Percentiles rank a stretch among this genome's conserved stretches.
Conservation (phyloP, 768 basidiomycete genomes). For the Tephrocybe sp. region DNA sequence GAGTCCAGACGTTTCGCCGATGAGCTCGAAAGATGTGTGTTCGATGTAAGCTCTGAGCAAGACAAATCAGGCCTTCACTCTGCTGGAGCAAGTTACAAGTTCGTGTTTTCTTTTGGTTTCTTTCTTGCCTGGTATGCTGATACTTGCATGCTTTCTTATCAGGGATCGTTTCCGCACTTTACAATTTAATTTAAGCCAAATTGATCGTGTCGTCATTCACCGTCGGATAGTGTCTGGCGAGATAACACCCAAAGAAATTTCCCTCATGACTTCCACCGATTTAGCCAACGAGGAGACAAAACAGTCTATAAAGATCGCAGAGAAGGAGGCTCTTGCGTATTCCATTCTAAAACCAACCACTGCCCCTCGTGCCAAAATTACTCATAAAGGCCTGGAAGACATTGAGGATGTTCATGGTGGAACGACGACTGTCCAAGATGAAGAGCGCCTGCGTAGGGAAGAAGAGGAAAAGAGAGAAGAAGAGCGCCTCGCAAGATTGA, state of each 20-base stretch:
- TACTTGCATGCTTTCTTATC: slow-evolving; percentile 4
- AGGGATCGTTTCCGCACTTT: slow-evolving; percentile 92
- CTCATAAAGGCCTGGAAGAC: slow-evolving; percentile 90
- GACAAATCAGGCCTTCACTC: slow-evolving; percentile 67
- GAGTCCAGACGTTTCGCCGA: slow-evolving; percentile 64
- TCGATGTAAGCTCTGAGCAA: slow-evolving; percentile 72
- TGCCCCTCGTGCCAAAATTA: slow-evolving; percentile 77
- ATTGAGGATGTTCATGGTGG: slow-evolving; percentile 76
- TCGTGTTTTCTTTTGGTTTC: slow-evolving; percentile 19
- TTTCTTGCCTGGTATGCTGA: background rate
- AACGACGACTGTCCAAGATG: slow-evolving; percentile 36
- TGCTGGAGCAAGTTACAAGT: slow-evolving; percentile 84
- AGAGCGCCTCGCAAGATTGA: slow-evolving; percentile 65
- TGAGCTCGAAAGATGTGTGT: slow-evolving; percentile 76
- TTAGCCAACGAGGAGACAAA: slow-evolving; percentile 86
- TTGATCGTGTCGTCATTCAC: slow-evolving; percentile 78
- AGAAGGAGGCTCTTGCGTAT: slow-evolving; percentile 81
- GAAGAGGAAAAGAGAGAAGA: slow-evolving; percentile 70
- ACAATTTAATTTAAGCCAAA: slow-evolving; percentile 83
- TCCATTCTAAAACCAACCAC: slow-evolving; percentile 76
- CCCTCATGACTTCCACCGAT: slow-evolving; percentile 86
- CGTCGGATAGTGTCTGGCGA: slow-evolving; percentile 68
- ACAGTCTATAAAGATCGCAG: slow-evolving; percentile 77
- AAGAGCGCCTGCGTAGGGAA: slow-evolving; percentile 61
- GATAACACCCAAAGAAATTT: slow-evolving; percentile 71